Percentiles rank a stretch among this genome's conserved stretches.
phyloP scores from a whole-genome alignment of 2,329 filamentous ascomycete species.

The Fusarium sp. region DNA sequence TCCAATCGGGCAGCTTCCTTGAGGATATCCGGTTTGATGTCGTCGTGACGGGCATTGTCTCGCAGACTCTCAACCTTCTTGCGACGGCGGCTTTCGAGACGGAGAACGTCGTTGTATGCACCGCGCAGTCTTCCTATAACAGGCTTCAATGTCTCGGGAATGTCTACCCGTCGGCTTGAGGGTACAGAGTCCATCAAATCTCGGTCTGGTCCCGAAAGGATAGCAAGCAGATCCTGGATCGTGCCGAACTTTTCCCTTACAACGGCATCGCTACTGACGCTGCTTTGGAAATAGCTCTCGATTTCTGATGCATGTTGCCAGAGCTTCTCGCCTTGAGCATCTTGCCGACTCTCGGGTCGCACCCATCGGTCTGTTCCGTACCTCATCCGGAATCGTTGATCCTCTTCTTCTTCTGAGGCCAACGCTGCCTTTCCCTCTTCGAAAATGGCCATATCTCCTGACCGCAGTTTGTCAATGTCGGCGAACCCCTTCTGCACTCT shows the following conservation, averaged over 20 bases:
- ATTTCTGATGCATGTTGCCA: conserved; percentile 84
- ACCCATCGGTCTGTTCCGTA: conserved; percentile 91
- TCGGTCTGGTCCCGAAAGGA: conserved; percentile 84
- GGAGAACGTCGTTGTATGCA: conserved; percentile 85
- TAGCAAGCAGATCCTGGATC: conserved; percentile 78
- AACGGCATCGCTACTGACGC: conserved; percentile 66
- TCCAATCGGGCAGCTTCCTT: conserved; percentile 87
- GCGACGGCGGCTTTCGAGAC: conserved; percentile 83
- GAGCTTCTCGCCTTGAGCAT: conserved; percentile 75
- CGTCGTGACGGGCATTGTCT: conserved; percentile 85
- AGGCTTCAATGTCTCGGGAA: conserved; percentile 83
- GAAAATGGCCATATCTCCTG: conserved; percentile 81
- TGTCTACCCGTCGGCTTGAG: conserved; percentile 81
- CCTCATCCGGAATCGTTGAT: conserved; percentile 78
- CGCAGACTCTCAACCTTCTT: conserved; percentile 84
- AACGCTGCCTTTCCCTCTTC: conserved; percentile 86
- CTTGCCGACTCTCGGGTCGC: conserved; percentile 76
- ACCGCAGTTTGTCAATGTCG: conserved; percentile 91
- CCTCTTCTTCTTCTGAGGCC: conserved; percentile 84
- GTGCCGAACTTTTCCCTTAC: conserved; percentile 84
- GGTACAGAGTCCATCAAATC: conserved; percentile 91
- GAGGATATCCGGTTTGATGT: conserved; percentile 88
- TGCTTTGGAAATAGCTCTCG: conserved; percentile 83
- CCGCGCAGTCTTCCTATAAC: conserved; percentile 82
- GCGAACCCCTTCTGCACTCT: conserved; percentile 83